Evolutionary conservation across 129 eudicot genomes (phyloP).

Genomic region (Artemisia annua): DNA sequence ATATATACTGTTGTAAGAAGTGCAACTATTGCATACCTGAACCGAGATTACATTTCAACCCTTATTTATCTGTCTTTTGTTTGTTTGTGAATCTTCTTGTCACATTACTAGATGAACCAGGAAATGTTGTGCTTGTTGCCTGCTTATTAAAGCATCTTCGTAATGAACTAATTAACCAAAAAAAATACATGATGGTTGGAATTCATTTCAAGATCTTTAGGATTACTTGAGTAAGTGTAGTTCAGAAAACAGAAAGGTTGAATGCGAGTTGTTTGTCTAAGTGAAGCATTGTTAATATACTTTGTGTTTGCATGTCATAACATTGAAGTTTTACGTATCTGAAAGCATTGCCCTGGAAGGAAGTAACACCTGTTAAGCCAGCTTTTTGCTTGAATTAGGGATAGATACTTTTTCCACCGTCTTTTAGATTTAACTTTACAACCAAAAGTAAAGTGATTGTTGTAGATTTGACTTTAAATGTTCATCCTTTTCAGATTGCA

Average conservation of each 20-base stretch:
- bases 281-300: background rate
- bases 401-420: background rate
- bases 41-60: constrained; percentile 10
- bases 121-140: background rate
- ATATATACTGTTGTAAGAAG: background rate
- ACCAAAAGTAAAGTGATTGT: background rate
- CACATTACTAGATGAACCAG: background rate
- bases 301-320: background rate
- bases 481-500: background rate
- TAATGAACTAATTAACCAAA: no score
- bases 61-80: background rate
- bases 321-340: background rate
- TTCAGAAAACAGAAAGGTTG: background rate
- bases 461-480: background rate
- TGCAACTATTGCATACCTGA: constrained; percentile 7
- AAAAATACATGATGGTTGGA: background rate
- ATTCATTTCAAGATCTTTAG: background rate
- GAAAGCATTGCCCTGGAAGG: background rate
- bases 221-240: background rate
- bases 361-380: background rate
- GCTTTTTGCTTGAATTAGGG: background rate
- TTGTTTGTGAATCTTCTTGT: no score
- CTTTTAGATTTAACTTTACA: background rate
- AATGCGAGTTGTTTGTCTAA: background rate
- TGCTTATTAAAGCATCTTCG: background rate